Conservation (phyloP, 441 rosid species). For the Gossypium gossypioides region DNA sequence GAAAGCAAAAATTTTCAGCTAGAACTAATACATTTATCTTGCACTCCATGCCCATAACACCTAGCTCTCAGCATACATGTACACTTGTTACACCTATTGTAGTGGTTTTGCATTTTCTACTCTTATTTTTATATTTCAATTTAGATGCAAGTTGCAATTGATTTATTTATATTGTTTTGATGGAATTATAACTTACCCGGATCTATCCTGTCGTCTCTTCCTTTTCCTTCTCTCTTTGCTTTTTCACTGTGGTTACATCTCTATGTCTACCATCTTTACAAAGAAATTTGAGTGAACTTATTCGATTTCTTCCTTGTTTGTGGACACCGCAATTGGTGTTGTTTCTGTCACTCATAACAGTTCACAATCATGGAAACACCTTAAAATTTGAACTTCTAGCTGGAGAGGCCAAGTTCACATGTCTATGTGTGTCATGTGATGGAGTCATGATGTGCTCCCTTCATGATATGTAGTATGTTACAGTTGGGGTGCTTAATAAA, state of each 20-base stretch:
- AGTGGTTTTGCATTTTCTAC: conserved; percentile 1
- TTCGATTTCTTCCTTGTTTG: not conserved
- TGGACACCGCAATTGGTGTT: not conserved
- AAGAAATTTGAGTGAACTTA: not conserved
- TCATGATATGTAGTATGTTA: not conserved
- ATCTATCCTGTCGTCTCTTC: not conserved
- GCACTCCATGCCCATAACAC: not conserved
- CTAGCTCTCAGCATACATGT: not conserved
- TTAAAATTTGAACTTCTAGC: not conserved
- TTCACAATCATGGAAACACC: not conserved
- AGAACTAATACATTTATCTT: not conserved
- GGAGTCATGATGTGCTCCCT: not conserved
- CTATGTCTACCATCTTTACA: not conserved
- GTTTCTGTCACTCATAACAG: not conserved
- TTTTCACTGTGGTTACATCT: not conserved
- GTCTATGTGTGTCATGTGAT: not conserved
- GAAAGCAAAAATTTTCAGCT: not conserved
- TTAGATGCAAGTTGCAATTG: not conserved
- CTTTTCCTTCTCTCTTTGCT: not conserved
- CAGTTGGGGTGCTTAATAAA: not conserved
- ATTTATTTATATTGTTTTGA: not conserved
- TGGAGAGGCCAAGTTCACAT: not conserved
- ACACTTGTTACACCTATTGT: not conserved
- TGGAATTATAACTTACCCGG: not conserved
- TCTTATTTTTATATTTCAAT: not conserved